Conservation (phyloP, 2,329 filamentous ascomycete genomes). For the Pseudocercospora vitis region DNA sequence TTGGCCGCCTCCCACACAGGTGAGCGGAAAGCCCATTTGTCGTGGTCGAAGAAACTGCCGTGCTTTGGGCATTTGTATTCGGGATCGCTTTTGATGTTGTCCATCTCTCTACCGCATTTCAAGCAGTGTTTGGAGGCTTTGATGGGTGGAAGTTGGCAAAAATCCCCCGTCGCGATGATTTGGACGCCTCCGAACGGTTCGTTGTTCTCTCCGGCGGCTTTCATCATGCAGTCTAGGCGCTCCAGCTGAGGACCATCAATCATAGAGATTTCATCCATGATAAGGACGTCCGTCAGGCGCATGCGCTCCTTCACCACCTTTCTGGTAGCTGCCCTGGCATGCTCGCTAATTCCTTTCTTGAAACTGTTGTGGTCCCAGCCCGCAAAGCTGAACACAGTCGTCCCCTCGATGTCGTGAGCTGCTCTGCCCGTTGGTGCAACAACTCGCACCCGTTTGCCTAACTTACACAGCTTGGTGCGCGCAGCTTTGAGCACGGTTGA, state of each 20-base stretch:
- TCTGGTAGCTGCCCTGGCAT: constrained; percentile 32
- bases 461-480: constrained; percentile 39
- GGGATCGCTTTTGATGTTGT: not conserved
- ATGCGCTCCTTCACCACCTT: constrained; percentile 38
- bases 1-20: constrained; percentile 55
- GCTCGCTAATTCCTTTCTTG: constrained; percentile 41
- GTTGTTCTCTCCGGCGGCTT: constrained; percentile 36
- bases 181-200: constrained; percentile 52
- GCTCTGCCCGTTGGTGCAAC: constrained; percentile 61
- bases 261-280: constrained; percentile 69
- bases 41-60: constrained; percentile 22
- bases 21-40: constrained; percentile 63
- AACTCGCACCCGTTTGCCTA: constrained; percentile 48
- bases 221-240: constrained; percentile 52
- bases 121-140: constrained; percentile 57
- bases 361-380: constrained; percentile 54
- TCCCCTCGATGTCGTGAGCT: constrained; percentile 57
- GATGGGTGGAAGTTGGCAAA: constrained; percentile 62
- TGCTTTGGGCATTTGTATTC: not conserved
- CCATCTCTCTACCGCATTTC: constrained; percentile 43
- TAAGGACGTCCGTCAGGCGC: constrained; percentile 52
- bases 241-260: constrained; percentile 57
- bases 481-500: constrained; percentile 56
- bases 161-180: constrained; percentile 50
- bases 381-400: constrained; percentile 58